A percentile compares a stretch with the other conserved stretches of the same genome.
Evolutionary conservation across 139 green algal species (phyloP).

Genomic region (Marvania coccoides): DNA sequence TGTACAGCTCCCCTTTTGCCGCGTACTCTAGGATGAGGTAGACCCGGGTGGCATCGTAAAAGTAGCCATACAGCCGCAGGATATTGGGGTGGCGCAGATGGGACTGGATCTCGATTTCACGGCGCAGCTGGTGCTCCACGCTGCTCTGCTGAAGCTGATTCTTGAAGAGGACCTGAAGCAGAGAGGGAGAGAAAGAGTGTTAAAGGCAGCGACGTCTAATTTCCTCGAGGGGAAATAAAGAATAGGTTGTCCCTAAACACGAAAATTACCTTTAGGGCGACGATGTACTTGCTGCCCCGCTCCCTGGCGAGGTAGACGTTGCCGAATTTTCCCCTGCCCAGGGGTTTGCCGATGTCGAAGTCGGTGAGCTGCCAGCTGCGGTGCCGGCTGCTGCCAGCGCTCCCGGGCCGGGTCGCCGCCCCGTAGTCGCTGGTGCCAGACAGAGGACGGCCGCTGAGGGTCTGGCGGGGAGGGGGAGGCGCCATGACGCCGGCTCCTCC

Average conservation of each 20-base stretch:
- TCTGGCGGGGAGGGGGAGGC: neutral
- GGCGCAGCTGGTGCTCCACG: constrained; percentile 95
- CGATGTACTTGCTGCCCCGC: constrained; percentile 82
- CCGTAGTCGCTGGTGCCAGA: neutral
- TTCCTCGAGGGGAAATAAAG: neutral
- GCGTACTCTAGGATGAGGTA: constrained; percentile 99
- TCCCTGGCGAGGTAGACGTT: constrained; percentile 98
- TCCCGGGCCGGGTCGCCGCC: neutral
- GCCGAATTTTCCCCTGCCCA: constrained; percentile 96
- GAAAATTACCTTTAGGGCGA: constrained; percentile 97
- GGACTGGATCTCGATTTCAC: constrained; percentile 98
- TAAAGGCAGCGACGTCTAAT: neutral
- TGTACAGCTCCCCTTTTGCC: constrained; percentile 91
- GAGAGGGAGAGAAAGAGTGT: too few relatives aligned
- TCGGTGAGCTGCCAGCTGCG: constrained; percentile 79
- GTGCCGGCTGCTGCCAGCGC: neutral
- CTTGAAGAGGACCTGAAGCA: constrained; percentile 90
- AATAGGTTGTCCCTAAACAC: too few relatives aligned
- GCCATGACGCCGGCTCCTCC: neutral
- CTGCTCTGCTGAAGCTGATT: constrained; percentile 86
- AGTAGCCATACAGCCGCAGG: constrained; percentile 95
- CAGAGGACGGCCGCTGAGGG: neutral
- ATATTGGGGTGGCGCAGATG: constrained; percentile 98
- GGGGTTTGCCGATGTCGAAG: constrained; percentile 95
- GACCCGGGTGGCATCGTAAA: constrained; percentile 77